These are phyloP conservation scores for Diplodia intermedia DNA, from an alignment of 2,329 filamentous ascomycete species.

Conservation along the genomic window DNA sequence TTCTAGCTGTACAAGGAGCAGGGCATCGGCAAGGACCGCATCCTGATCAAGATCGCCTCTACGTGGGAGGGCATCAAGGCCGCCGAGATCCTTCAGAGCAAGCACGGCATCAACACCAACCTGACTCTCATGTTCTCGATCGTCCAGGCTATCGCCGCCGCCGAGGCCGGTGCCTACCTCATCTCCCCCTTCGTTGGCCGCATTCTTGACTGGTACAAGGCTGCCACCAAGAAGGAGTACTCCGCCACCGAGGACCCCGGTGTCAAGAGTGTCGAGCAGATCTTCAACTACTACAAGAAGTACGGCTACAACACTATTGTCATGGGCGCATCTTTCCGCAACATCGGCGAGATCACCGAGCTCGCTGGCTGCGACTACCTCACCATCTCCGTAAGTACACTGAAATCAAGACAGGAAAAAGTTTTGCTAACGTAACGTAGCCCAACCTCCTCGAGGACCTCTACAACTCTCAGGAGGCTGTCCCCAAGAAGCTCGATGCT, in stretches of 20 bases:
- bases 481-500: slow-evolving; percentile 93
- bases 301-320: slow-evolving; percentile 98
- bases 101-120: slow-evolving; percentile 98
- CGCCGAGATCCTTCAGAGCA: slow-evolving; percentile 91
- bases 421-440: slow-evolving; percentile 50
- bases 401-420: neutral
- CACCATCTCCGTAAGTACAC: slow-evolving; percentile 82
- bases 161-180: slow-evolving; percentile 94
- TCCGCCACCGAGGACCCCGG: slow-evolving; percentile 88
- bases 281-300: slow-evolving; percentile 99
- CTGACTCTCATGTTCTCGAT: slow-evolving; percentile 98
- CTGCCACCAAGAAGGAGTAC: slow-evolving; percentile 92
- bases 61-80: slow-evolving; percentile 99
- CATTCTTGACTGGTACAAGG: slow-evolving; percentile 99
- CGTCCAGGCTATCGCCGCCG: slow-evolving; percentile 91
- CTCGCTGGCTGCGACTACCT: slow-evolving; percentile 98
- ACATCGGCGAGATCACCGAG: slow-evolving; percentile 95
- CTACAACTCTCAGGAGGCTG: slow-evolving; percentile 77
- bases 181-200: slow-evolving; percentile 99
- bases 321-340: slow-evolving; percentile 99
- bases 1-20: slow-evolving; percentile 87
- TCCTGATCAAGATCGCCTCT: slow-evolving; percentile 98
- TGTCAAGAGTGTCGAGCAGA: slow-evolving; percentile 89
- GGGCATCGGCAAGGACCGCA: slow-evolving; percentile 89
- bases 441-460: slow-evolving; percentile 94